phyloP scores from a whole-genome alignment of 2,329 filamentous ascomycete genomes.

The Verticillium alfalfae region DNA sequence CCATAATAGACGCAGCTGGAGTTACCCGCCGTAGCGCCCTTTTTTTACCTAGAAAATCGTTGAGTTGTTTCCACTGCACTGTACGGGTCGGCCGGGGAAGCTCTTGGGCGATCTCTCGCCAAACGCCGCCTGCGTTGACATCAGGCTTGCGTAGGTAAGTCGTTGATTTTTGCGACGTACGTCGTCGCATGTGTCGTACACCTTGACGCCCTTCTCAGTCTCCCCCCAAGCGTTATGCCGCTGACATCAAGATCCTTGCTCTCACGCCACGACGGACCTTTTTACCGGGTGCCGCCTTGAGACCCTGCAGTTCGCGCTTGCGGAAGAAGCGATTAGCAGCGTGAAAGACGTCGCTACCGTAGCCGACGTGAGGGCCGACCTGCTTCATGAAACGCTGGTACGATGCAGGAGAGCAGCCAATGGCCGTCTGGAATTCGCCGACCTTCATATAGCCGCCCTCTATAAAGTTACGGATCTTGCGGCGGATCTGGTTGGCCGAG shows the following conservation, averaged over 20 bases:
- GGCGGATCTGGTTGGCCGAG: constrained; percentile 1
- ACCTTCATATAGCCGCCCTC: constrained; percentile 36
- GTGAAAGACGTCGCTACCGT: constrained; percentile 23
- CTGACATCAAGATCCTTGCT: constrained; percentile 29
- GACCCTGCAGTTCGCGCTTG: constrained; percentile 40
- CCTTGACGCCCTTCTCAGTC: constrained; percentile 32
- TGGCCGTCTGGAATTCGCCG: constrained; percentile 37
- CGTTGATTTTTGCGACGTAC: constrained; percentile 50
- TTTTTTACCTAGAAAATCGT: constrained; percentile 43
- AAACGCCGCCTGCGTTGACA: constrained; percentile 23
- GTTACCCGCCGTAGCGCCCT: constrained; percentile 41
- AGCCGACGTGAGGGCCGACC: constrained; percentile 31
- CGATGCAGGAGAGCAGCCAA: constrained; percentile 27
- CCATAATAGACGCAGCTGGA: constrained; percentile 45
- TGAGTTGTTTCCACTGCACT: constrained; percentile 37
- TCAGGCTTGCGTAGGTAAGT: constrained; percentile 32
- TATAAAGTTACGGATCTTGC: constrained; percentile 30
- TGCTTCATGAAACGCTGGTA: constrained; percentile 44
- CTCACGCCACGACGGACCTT: neutral
- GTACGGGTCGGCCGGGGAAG: constrained; percentile 25
- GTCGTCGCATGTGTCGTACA: constrained; percentile 54
- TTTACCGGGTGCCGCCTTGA: constrained; percentile 12
- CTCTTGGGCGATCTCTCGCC: constrained; percentile 40
- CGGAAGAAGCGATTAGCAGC: constrained; percentile 40
- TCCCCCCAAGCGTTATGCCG: constrained; percentile 41